Evolutionary conservation across 352 stramenopile genomes (phyloP).

Genomic region (Thraustotheca clavata): DNA sequence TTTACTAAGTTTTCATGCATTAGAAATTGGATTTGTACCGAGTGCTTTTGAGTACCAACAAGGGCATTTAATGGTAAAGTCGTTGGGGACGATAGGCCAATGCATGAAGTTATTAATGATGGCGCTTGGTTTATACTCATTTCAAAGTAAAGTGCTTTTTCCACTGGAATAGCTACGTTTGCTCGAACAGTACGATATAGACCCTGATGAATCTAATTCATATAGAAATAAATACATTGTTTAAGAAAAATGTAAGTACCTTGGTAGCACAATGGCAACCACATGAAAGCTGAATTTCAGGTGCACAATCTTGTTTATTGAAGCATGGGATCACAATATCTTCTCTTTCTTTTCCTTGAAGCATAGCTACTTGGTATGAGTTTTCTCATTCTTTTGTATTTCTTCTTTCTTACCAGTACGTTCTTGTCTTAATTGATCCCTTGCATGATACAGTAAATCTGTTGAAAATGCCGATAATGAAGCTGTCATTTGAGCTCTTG

Average conservation of each 20-base stretch:
- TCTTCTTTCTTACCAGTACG: constrained; percentile 35
- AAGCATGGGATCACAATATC: constrained; percentile 43
- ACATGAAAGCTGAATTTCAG: constrained; percentile 82
- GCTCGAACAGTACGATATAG: constrained; percentile 76
- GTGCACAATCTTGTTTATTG: constrained; percentile 67
- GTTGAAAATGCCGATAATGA: constrained; percentile 79
- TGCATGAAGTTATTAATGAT: constrained; percentile 56
- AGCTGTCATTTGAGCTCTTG: constrained; percentile 57
- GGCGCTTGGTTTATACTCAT: constrained; percentile 56
- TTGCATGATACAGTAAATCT: constrained; percentile 73
- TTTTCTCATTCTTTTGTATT: constrained; percentile 11
- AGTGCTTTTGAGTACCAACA: constrained; percentile 67
- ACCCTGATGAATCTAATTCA: constrained; percentile 33
- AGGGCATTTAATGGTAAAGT: constrained; percentile 73
- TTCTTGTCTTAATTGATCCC: constrained; percentile 66
- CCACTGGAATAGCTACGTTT: constrained; percentile 46
- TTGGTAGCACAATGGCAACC: constrained; percentile 77
- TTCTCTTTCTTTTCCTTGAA: not conserved
- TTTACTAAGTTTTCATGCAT: too few species aligned
- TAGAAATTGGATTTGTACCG: constrained; percentile 34
- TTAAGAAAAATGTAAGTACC: constrained; percentile 24
- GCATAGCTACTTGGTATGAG: not conserved
- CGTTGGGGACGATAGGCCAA: constrained; percentile 56
- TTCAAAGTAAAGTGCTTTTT: constrained; percentile 82
- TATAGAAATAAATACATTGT: not conserved